Percentiles rank a stretch among this genome's conserved stretches.
phyloP scores from a whole-genome alignment of 805 yeast genomes.

The Candida chauliodis region DNA sequence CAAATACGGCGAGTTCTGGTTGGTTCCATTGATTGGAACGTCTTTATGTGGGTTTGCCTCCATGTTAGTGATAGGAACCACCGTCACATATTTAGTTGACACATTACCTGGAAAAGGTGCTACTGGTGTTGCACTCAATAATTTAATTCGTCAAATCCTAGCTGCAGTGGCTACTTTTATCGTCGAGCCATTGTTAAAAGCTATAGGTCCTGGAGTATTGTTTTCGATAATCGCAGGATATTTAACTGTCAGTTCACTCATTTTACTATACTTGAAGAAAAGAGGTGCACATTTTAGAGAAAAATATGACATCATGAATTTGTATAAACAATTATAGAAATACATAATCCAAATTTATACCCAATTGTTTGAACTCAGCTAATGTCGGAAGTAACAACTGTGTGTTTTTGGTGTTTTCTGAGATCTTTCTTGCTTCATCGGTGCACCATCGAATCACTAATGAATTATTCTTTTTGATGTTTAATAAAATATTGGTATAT shows the following conservation, averaged over 20 bases:
- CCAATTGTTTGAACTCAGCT: conserved; percentile 56
- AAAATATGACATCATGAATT: conserved; percentile 51
- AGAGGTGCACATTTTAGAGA: conserved; percentile 64
- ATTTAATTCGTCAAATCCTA: conserved; percentile 64
- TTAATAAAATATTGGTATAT: not conserved
- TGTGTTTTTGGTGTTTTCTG: not conserved
- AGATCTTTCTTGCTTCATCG: conserved; percentile 4
- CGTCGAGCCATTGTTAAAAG: conserved; percentile 64
- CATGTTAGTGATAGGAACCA: conserved; percentile 79
- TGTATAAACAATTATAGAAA: conserved; percentile 56
- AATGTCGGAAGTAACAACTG: conserved; percentile 50
- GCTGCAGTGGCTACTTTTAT: conserved; percentile 78
- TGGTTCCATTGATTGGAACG: conserved; percentile 75
- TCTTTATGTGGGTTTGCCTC: conserved; percentile 79
- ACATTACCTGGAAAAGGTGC: conserved; percentile 86
- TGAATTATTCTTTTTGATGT: conserved; percentile 1
- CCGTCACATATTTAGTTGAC: conserved; percentile 78
- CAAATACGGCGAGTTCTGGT: conserved; percentile 65
- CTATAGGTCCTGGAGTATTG: conserved; percentile 69
- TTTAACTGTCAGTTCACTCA: conserved; percentile 39
- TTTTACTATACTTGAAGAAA: conserved; percentile 46
- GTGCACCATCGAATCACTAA: conserved; percentile 5
- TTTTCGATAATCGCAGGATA: conserved; percentile 65
- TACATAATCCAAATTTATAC: conserved; percentile 72
- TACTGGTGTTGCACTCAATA: conserved; percentile 82